These are phyloP conservation scores for Vigna mungo DNA, from an alignment of 306 rosid species.

Conservation along the genomic window DNA sequence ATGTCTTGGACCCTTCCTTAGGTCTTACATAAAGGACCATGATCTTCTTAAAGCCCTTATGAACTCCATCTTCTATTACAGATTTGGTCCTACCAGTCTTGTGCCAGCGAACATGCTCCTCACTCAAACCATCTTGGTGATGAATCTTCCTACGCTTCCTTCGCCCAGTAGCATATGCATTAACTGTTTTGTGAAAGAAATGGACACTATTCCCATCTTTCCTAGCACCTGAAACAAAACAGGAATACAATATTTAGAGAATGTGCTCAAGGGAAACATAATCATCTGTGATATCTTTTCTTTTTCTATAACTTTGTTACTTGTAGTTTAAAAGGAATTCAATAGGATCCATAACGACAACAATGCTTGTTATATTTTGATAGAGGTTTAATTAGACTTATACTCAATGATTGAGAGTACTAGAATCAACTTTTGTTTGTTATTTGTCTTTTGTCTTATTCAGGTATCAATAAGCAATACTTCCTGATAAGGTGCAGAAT, in stretches of 20 bases:
- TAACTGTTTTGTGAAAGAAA: conserved; percentile 69
- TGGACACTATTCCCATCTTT: conserved; percentile 75
- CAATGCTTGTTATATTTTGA: neutral
- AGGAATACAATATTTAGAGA: conserved; percentile 31
- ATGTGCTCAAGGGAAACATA: neutral
- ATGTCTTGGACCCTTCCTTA: conserved; percentile 66
- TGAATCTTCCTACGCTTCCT: conserved; percentile 61
- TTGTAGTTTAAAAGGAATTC: too few species aligned
- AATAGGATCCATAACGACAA: neutral
- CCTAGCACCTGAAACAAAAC: conserved; percentile 64
- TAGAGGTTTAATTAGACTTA: neutral
- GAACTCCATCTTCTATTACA: conserved; percentile 42
- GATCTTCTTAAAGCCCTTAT: conserved; percentile 81
- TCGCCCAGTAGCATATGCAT: conserved; percentile 82
- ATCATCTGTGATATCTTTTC: neutral
- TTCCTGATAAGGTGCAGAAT: neutral
- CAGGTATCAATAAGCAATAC: neutral
- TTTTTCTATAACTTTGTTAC: neutral
- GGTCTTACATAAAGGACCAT: conserved; percentile 72
- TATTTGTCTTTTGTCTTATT: neutral
- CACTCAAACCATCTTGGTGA: conserved; percentile 36
- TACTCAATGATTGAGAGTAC: neutral
- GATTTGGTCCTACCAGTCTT: conserved; percentile 55
- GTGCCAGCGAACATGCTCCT: conserved; percentile 53
- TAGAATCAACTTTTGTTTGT: neutral